Conservation (phyloP, 2,329 filamentous ascomycete genomes). For the Diplocarpon mali region DNA sequence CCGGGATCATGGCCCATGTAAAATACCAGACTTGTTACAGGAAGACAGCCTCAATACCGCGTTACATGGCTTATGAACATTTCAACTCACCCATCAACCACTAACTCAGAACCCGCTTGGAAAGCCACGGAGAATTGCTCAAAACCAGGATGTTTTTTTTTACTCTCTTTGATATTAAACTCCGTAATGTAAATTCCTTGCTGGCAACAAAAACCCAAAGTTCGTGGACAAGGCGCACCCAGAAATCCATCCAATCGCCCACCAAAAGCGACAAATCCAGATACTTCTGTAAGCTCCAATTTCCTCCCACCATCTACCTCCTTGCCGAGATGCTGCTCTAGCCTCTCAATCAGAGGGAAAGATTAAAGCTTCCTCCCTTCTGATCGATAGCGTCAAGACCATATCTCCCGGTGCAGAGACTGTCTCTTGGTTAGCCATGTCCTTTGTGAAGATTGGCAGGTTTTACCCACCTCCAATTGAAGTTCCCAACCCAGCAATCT, state of each 20-base stretch:
- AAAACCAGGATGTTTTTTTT: too few species aligned
- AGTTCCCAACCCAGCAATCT: constrained; percentile 9
- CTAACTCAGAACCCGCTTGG: too few species aligned
- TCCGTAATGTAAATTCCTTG: not conserved
- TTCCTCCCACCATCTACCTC: too few species aligned
- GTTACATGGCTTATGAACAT: too few species aligned
- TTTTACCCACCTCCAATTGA: constrained; percentile 9
- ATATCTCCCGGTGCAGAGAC: constrained; percentile 7
- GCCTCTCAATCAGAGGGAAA: not conserved
- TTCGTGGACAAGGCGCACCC: not conserved
- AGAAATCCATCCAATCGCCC: not conserved
- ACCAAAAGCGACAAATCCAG: not conserved
- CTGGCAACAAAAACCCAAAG: not conserved
- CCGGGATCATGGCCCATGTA: too few species aligned
- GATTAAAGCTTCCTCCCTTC: constrained; percentile 3
- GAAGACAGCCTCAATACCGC: too few species aligned
- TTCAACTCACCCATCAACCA: too few species aligned
- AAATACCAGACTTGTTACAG: too few species aligned
- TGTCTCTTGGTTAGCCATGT: not conserved
- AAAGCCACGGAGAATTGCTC: too few species aligned
- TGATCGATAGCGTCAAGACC: constrained; percentile 5
- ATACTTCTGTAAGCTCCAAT: not conserved
- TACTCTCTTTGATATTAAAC: not conserved
- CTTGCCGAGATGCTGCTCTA: too few species aligned
- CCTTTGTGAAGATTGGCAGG: not conserved